phyloP scores from a whole-genome alignment of 306 rosid genomes.

The Arachis hypogaea region DNA sequence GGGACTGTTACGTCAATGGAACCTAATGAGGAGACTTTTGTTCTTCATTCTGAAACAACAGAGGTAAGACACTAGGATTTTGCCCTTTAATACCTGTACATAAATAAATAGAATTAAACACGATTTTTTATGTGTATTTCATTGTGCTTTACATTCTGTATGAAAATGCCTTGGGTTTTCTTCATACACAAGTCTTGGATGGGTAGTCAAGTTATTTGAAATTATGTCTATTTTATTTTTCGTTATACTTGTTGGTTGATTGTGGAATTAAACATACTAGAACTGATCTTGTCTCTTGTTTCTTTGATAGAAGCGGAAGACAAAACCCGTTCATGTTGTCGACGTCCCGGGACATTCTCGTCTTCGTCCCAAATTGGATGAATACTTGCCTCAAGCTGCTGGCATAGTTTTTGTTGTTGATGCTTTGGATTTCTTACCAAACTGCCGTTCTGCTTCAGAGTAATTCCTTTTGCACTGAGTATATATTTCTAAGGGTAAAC shows the following conservation, averaged over 20 bases:
- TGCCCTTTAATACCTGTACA: neutral
- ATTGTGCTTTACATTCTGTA: constrained; percentile 10
- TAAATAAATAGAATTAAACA: neutral
- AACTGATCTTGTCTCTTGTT: constrained; percentile 23
- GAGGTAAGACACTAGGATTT: constrained; percentile 51
- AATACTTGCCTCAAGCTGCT: constrained; percentile 84
- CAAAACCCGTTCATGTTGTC: constrained; percentile 78
- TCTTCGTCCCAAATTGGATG: constrained; percentile 86
- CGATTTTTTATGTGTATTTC: neutral
- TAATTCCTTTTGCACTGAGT: constrained; percentile 42
- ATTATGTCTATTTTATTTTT: constrained; percentile 21
- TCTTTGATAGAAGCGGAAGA: constrained; percentile 64
- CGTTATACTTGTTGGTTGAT: constrained; percentile 8
- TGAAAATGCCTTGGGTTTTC: neutral
- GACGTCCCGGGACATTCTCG: constrained; percentile 98
- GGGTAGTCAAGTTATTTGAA: constrained; percentile 25
- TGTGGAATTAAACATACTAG: constrained; percentile 8
- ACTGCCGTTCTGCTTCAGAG: constrained; percentile 91
- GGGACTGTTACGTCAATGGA: constrained; percentile 98
- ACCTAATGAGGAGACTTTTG: constrained; percentile 82
- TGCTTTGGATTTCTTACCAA: constrained; percentile 83
- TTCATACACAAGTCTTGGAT: neutral
- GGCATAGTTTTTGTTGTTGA: constrained; percentile 86
- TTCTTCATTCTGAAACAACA: constrained; percentile 72
- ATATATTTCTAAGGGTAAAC: neutral